These are phyloP conservation scores for Diaporthe capsici DNA, from an alignment of 2,329 filamentous ascomycete species.

Conservation along the genomic window DNA sequence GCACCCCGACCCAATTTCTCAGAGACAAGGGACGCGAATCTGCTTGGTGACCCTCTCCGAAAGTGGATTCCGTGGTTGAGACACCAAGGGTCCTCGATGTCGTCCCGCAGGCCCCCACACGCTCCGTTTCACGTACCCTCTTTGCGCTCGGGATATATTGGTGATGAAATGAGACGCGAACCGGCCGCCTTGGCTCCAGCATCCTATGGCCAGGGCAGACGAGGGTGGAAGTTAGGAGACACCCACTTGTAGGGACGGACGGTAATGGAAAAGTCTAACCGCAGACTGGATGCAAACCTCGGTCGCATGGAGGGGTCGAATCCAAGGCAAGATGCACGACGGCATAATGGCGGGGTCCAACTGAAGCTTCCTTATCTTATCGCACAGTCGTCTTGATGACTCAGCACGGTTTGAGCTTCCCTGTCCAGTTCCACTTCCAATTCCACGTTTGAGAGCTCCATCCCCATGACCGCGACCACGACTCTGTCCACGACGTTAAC, in stretches of 20 bases:
- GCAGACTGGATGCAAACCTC: background rate
- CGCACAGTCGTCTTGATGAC: background rate
- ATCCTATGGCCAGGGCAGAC: background rate
- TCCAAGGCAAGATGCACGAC: background rate
- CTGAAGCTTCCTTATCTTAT: conserved; percentile 35
- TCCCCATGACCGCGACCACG: background rate
- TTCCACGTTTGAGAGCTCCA: background rate
- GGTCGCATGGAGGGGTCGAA: conserved; percentile 4
- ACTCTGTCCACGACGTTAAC: background rate
- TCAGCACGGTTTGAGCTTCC: background rate
- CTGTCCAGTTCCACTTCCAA: conserved; percentile 1
- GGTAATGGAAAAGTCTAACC: background rate
- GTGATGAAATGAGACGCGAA: background rate
- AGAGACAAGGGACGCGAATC: conserved; percentile 29
- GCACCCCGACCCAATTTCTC: background rate
- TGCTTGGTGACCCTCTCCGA: conserved; percentile 3
- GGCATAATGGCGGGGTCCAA: conserved; percentile 12
- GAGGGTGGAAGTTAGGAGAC: background rate
- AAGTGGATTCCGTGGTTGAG: conserved; percentile 5
- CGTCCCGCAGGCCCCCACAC: conserved; percentile 8
- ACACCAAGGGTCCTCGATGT: conserved; percentile 1
- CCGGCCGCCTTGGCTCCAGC: background rate
- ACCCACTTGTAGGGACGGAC: background rate
- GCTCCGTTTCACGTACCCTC: background rate
- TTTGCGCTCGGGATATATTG: conserved; percentile 11